phyloP scores from a whole-genome alignment of 495 filamentous ascomycete species.

The Podospora fimiseda region DNA sequence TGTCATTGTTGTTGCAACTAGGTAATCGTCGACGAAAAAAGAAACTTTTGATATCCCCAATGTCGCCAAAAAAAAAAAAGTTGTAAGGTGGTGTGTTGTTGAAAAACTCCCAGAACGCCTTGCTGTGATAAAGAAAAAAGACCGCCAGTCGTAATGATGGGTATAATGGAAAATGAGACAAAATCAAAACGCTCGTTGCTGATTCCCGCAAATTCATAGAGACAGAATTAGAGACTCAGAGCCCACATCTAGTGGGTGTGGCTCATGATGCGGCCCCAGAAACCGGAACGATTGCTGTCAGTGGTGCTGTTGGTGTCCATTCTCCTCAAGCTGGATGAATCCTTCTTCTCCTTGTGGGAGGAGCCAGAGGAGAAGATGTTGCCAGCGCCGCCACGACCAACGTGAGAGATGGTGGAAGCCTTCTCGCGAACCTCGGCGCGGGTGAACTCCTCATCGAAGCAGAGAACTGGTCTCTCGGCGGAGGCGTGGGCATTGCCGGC shows the following conservation, averaged over 20 bases:
- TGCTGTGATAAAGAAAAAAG: slow-evolving; percentile 6
- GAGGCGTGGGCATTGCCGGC: slow-evolving; percentile 77
- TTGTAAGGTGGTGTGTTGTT: background rate
- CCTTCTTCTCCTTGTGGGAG: slow-evolving; percentile 7
- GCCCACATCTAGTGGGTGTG: slow-evolving; percentile 4
- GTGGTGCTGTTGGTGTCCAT: slow-evolving; percentile 27
- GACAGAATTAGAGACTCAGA: background rate
- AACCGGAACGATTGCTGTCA: slow-evolving; percentile 19
- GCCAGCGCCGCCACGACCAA: slow-evolving; percentile 83
- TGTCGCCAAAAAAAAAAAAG: slow-evolving; percentile 2
- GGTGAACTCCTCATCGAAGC: slow-evolving; percentile 87
- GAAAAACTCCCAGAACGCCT: slow-evolving; percentile 9
- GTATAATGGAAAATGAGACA: background rate
- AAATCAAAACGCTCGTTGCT: background rate
- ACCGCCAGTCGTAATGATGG: background rate
- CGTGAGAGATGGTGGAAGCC: slow-evolving; percentile 55
- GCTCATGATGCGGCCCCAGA: slow-evolving; percentile 24
- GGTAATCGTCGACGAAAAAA: background rate
- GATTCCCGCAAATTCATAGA: background rate
- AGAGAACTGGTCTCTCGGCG: slow-evolving; percentile 64
- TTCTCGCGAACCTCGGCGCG: slow-evolving; percentile 52
- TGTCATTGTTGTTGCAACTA: background rate
- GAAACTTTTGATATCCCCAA: slow-evolving; percentile 5
- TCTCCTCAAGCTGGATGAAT: slow-evolving; percentile 15
- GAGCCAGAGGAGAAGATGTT: slow-evolving; percentile 50